Evolutionary conservation across 1,284 basidiomycete genomes (phyloP), one percentile per base, ranked within the genome.

Genomic region (Pseudozyma flocculosa): DNA sequence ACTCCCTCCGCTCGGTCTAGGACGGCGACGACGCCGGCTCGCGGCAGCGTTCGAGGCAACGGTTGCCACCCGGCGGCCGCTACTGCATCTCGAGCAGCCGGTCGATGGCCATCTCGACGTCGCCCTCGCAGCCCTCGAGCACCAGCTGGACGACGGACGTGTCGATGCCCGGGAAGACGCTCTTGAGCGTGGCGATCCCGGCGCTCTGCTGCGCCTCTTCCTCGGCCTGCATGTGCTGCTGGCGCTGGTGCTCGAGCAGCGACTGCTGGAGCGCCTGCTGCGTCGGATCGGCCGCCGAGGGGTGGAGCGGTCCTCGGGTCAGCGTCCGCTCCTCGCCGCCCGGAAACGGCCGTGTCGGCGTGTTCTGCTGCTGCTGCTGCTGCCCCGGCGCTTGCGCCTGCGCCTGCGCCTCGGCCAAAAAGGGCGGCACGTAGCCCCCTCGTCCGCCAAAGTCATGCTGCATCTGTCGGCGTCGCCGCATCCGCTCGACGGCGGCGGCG

Each of bases 101-200:
- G 43, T 73, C 71, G 34, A 73, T 73, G n/a, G 71, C 68, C 17
- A 54, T 51, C 56, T 73, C 69, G 15, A 72, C 71, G 42, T 73
- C 61, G 4, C 58, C 61, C 29, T 61, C 54, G 40, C 67, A 67
- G 18, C 67, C 70, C 24, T 72, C 63, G 54, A 73, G 39, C 29
- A 73, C 63, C 54, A 72, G 65, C 48, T 58, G 54, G 29, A 71
- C 62, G 42, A 73, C 69, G 1, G 54, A 48, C 4, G 53, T 47
- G n/a, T 73, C 71, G 47, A 66, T 61, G 17, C 60, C 59, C 1
- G 71, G 71, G 43, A 73, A 73, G 47, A 73, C 72, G 36, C 67
- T 69, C 40, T 66, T 62, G 43, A 73, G 61, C 36, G 71, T 73
- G 45, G 61, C 63, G 5, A 66, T 41, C 18, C 63, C 54, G 14